Evolutionary conservation across 441 rosid genomes (phyloP), one percentile per base, ranked within the genome.

Genomic region (Pelargonium myrrhifolium): DNA sequence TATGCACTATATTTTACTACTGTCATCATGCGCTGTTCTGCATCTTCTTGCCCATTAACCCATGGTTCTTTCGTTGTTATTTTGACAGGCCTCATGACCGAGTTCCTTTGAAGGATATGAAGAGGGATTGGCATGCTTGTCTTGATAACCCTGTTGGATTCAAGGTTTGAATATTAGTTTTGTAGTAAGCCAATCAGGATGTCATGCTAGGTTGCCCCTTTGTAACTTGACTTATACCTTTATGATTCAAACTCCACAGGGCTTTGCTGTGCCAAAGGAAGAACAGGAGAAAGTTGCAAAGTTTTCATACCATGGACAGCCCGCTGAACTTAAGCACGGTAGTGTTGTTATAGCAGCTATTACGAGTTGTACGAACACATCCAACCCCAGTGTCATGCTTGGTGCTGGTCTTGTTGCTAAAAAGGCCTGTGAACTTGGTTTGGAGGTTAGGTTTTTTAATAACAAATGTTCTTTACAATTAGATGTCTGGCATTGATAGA

Each of bases 111-210:
- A 87, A 82, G 76, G 87, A 85, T 62, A 82, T 83, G 92, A 87
- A 83, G 78, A 82, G 78, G 53, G 92, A 87, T 67, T 87, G 89
- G 90, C 85, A 81, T 62, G 79, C 87, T 15, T 85, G 93, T 73
- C 85, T 84, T 66, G 81, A 81, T 65, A 85, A 71, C 10, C 74
- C 66, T 37, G 85, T 84, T 62, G 90, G 93, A 68, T 87, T 85
- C 73, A 87, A 87, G 87, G 92, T 85, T 61, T 74, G 82, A 72
- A 43, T 47, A 8, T 4, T 17, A 6, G 39, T 56, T 58, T 42
- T 31, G 37, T 62, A 39, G 9, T 14, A 18, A 20, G 35, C 17
- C 24, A n/a, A 35, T 55, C 5, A 10, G 18, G 15, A 11, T 10
- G 42, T 14, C 43, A 62, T 26, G 65, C 6, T 7, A 62, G 42